These are phyloP conservation scores for Trametes versicolor DNA, from an alignment of 1,284 basidiomycete species.

Conservation along the genomic window DNA sequence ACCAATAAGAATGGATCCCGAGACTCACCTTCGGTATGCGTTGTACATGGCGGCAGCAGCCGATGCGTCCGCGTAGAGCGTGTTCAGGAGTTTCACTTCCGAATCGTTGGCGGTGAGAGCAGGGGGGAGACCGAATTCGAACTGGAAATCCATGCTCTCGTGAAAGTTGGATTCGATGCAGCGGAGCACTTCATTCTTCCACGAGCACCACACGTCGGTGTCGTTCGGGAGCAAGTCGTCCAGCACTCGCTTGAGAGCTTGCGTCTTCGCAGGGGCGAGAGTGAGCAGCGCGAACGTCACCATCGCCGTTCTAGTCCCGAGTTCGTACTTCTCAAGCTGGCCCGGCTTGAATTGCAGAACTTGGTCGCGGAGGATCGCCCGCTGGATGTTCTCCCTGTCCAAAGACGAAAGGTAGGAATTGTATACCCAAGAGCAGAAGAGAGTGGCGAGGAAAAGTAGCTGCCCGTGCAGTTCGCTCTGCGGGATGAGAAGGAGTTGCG, in stretches of 20 bases:
- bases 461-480: constrained; percentile 30
- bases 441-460: constrained; percentile 30
- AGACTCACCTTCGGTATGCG: not conserved
- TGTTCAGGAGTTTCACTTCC: not conserved
- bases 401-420: constrained; percentile 34
- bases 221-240: constrained; percentile 33
- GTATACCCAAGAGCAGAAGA: constrained; percentile 31
- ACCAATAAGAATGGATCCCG: not conserved
- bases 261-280: constrained; percentile 14
- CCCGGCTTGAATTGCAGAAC: constrained; percentile 11
- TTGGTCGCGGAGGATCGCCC: constrained; percentile 23
- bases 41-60: constrained; percentile 7
- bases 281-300: constrained; percentile 29
- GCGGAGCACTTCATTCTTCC: constrained; percentile 17
- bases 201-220: constrained; percentile 22
- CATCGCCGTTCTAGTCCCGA: constrained; percentile 27
- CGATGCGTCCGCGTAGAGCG: not conserved
- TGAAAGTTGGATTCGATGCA: constrained; percentile 8
- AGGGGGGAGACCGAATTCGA: not conserved
- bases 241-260: constrained; percentile 12
- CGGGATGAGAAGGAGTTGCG: constrained; percentile 32
- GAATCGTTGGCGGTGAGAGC: too few relatives aligned
- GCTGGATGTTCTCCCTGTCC: constrained; percentile 30
- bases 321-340: constrained; percentile 19
- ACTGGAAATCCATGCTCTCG: not conserved